Evolutionary conservation across 768 basidiomycete genomes (phyloP).

Genomic region (Leucocoprinus birnbaumii): DNA sequence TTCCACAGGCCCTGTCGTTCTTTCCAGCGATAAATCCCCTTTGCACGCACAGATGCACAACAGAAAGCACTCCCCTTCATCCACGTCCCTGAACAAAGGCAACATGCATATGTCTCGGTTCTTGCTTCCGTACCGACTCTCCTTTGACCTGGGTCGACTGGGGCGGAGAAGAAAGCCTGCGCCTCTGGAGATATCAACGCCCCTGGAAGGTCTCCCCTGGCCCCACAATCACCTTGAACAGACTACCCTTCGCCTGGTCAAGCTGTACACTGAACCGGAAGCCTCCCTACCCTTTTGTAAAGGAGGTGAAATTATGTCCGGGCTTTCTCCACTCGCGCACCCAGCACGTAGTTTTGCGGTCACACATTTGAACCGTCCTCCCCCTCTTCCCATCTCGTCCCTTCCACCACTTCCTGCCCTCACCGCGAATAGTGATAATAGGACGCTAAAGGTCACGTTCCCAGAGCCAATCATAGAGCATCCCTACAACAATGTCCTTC

Average conservation of each 20-base stretch:
- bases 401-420: background rate
- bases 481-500: background rate
- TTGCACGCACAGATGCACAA: background rate
- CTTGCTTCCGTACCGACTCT: background rate
- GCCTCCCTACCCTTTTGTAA: background rate
- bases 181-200: too few relatives aligned
- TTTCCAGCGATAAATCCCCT: background rate
- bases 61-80: background rate
- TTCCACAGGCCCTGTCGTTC: background rate
- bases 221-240: slow-evolving; percentile 10
- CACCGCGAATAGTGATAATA: background rate
- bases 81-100: background rate
- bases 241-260: slow-evolving; percentile 9
- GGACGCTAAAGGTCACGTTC: background rate
- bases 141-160: background rate
- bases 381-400: background rate
- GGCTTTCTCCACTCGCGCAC: background rate
- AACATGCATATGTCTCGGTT: background rate
- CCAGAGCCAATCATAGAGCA: background rate
- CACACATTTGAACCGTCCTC: background rate
- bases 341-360: background rate
- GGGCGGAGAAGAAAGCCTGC: background rate
- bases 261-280: slow-evolving; percentile 5
- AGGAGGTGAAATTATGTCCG: background rate
- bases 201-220: slow-evolving; percentile 6